Percentiles rank a stretch among this genome's conserved stretches.
These are phyloP conservation scores for Ogataea dorogensis DNA, from an alignment of 805 yeast genomes.

Conservation along the genomic window DNA sequence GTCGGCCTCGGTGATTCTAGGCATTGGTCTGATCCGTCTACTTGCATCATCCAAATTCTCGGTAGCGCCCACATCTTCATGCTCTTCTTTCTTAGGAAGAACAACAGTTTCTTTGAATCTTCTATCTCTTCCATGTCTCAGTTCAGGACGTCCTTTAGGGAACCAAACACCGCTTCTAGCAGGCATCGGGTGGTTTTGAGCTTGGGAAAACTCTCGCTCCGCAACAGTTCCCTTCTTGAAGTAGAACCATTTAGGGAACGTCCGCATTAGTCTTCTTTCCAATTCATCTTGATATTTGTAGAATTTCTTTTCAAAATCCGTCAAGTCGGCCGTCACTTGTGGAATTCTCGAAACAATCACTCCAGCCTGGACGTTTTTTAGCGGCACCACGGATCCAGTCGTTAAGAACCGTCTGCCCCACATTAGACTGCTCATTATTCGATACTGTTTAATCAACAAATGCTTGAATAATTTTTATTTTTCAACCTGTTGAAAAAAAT, in stretches of 20 bases:
- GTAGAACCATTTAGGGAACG: conserved; percentile 91
- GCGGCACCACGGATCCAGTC: conserved; percentile 4
- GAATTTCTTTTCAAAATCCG: conserved; percentile 70
- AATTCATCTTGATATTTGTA: conserved; percentile 82
- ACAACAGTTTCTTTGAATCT: conserved; percentile 72
- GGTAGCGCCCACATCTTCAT: no score
- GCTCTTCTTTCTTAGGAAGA: conserved; percentile 53
- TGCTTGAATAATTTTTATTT: conserved; percentile 1
- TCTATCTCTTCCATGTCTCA: conserved; percentile 87
- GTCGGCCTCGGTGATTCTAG: conserved; percentile 81
- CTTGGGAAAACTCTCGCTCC: conserved; percentile 72
- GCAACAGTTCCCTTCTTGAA: conserved; percentile 87
- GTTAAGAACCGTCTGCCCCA: conserved; percentile 12
- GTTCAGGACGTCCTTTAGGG: conserved; percentile 81
- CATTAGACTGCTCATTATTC: conserved; percentile 5
- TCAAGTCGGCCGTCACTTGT: conserved; percentile 72
- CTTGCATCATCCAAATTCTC: conserved; percentile 54
- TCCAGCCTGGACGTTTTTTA: conserved; percentile 40
- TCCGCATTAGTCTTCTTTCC: conserved; percentile 93
- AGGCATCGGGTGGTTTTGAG: conserved; percentile 72
- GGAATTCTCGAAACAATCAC: conserved; percentile 79
- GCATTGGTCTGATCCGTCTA: conserved; percentile 64
- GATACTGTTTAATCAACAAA: not conserved
- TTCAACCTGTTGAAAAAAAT: conserved; percentile 1
- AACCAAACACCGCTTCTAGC: conserved; percentile 75